phyloP scores from a whole-genome alignment of 345 rosid species.

The Microthlaspi erraticum region DNA sequence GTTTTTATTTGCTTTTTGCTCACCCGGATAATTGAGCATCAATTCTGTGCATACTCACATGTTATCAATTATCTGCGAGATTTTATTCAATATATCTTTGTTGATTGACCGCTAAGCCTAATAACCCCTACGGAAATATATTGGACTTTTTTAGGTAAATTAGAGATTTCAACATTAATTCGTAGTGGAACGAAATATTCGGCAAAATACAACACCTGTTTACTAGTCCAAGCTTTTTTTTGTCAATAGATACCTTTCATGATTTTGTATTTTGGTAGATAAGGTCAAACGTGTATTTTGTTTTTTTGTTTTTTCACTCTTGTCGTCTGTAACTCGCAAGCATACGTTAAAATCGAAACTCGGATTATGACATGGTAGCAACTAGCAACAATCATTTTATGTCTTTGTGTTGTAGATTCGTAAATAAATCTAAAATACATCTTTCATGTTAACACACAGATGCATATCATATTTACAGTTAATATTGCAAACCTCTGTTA shows the following conservation, averaged over 20 bases:
- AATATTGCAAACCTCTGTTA: neutral
- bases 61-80: neutral
- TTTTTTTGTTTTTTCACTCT: too few species aligned
- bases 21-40: neutral
- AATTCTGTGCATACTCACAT: neutral
- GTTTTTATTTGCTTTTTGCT: neutral
- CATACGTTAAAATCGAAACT: neutral
- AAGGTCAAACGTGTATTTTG: neutral
- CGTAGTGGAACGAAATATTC: neutral
- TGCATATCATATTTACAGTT: neutral
- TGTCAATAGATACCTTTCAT: neutral
- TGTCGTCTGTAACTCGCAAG: neutral
- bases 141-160: neutral
- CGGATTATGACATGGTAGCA: neutral
- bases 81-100: neutral
- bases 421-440: too few species aligned
- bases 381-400: neutral
- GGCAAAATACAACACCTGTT: neutral
- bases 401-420: too few species aligned
- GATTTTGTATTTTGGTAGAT: neutral
- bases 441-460: too few species aligned
- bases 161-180: neutral
- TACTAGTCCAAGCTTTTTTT: constrained; percentile 12
- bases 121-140: neutral
- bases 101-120: neutral